Percentiles rank a stretch among this genome's conserved stretches.
Conservation (phyloP, 2,329 filamentous ascomycete genomes). For the Myriosclerotinia curreyana region DNA sequence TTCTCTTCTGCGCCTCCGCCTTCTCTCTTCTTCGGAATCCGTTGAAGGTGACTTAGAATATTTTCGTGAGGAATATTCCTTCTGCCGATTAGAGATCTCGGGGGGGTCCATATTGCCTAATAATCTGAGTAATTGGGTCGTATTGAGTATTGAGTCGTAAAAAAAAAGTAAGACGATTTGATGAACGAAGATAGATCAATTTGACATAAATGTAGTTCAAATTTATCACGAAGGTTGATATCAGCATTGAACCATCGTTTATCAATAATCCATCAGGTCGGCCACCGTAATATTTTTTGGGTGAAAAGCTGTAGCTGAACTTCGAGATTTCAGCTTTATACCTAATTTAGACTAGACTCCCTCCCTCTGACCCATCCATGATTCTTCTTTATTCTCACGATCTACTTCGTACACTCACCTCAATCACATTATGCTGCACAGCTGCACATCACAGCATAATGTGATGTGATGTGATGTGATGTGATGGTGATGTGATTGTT, state of each 20-base stretch:
- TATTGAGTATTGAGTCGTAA: too few species aligned
- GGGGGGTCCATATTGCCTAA: conserved; percentile 27
- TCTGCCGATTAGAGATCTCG: conserved; percentile 23
- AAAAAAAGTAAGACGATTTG: neutral
- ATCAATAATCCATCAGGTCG: neutral
- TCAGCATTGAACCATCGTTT: neutral
- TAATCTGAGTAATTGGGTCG: neutral
- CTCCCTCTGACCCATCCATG: neutral
- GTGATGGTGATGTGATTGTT: too few species aligned
- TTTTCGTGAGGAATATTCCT: conserved; percentile 26
- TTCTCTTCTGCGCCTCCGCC: conserved; percentile 31
- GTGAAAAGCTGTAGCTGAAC: neutral
- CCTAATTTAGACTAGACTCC: conserved; percentile 2
- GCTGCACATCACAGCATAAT: too few species aligned
- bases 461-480: neutral
- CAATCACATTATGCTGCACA: neutral
- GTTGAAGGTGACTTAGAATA: conserved; percentile 33
- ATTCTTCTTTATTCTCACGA: neutral
- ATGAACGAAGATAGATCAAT: neutral
- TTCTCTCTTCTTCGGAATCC: conserved; percentile 37
- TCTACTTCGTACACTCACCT: neutral
- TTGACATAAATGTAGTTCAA: neutral
- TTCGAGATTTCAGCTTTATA: neutral
- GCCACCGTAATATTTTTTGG: neutral
- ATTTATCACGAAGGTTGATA: too few species aligned